Evolutionary conservation across 1,139 yeast species (phyloP).

Genomic region (Suhomyces kunorum): DNA sequence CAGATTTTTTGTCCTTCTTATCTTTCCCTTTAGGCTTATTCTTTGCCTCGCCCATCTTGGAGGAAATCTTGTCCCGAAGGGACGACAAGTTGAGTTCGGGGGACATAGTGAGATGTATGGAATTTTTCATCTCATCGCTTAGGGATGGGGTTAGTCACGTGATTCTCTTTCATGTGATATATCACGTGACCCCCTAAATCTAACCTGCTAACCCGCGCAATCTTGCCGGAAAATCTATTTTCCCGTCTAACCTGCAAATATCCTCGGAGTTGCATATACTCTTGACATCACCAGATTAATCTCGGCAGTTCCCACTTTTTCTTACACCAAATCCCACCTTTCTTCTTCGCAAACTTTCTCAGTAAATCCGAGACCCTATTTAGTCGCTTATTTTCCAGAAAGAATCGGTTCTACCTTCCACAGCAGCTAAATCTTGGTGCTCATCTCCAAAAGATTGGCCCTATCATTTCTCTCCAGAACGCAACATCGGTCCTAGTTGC

Average conservation of each 20-base stretch:
- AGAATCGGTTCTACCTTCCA: no score
- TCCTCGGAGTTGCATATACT: conserved; percentile 4
- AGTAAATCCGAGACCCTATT: neutral
- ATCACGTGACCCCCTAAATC: conserved; percentile 8
- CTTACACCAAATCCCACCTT: neutral
- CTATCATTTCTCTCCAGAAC: no score
- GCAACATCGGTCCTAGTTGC: no score
- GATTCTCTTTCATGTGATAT: neutral
- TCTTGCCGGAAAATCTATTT: conserved; percentile 6
- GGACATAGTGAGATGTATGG: conserved; percentile 28
- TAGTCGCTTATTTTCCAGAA: no score
- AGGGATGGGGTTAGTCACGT: neutral
- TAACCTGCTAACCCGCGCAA: no score
- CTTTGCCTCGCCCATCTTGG: conserved; percentile 33
- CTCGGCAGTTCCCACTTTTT: neutral
- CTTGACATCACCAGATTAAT: conserved; percentile 3
- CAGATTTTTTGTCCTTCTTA: conserved; percentile 23
- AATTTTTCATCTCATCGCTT: conserved; percentile 14
- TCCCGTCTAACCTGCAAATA: conserved; percentile 6
- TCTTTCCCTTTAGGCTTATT: conserved; percentile 26
- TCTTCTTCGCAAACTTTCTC: neutral
- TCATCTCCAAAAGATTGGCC: no score
- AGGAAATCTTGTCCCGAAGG: conserved; percentile 58
- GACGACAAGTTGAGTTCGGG: conserved; percentile 49
- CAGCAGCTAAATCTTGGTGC: no score